A percentile compares a stretch with the other conserved stretches of the same genome.
Conservation (phyloP, 129 eudicot species). For the Escallonia rubra region DNA sequence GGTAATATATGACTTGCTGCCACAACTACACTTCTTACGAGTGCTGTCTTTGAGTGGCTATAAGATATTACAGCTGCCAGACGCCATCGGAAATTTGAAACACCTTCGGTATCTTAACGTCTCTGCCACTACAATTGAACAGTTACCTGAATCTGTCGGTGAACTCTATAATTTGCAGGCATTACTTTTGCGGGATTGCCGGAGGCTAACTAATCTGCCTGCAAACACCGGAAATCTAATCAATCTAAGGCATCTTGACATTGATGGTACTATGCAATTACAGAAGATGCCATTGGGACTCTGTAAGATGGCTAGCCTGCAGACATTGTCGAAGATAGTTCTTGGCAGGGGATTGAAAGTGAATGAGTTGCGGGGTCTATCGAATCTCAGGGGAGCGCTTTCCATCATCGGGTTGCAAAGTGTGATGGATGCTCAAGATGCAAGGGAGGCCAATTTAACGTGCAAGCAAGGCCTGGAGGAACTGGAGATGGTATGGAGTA, state of each 20-base stretch:
- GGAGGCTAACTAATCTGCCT: conserved; percentile 19
- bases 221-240: conserved; percentile 6
- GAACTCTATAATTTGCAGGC: conserved; percentile 28
- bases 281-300: conserved; percentile 30
- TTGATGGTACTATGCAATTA: conserved; percentile 20
- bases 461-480: conserved; percentile 19
- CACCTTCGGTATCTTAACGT: conserved; percentile 28
- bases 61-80: conserved; percentile 15
- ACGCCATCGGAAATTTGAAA: conserved; percentile 17
- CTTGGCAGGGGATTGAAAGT: conserved; percentile 24
- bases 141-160: conserved; percentile 18
- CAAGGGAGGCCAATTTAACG: conserved; percentile 30
- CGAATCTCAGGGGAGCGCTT: conserved; percentile 25
- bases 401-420: conserved; percentile 34
- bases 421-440: conserved; percentile 23
- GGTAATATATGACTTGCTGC: conserved; percentile 16
- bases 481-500: conserved; percentile 31
- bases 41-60: conserved; percentile 12
- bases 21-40: conserved; percentile 6
- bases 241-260: conserved; percentile 33
- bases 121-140: conserved; percentile 11
- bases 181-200: conserved; percentile 24
- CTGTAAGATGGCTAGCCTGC: conserved; percentile 26
- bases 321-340: conserved; percentile 24
- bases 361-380: conserved; percentile 22